Base-by-base conservation (phyloP, 2,329 filamentous ascomycete species). In the Teratosphaeria gauchensis region DNA sequence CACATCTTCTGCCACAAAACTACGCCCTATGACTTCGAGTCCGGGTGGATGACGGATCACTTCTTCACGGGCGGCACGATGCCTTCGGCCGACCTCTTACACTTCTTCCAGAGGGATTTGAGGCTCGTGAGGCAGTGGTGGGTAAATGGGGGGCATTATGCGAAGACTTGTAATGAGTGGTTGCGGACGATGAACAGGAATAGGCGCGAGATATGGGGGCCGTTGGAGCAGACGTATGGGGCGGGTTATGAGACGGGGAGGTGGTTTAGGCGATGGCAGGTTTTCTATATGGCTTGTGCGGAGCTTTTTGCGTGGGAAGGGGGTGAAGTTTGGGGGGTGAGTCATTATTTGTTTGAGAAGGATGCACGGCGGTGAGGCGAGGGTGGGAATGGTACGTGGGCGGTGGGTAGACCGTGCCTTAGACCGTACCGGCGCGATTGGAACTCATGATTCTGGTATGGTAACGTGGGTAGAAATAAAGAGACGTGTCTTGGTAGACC, bases 21-120 rank as follows among this genome's bases (percentile, higher is more conserved):
- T 11, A 85, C 82, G 14, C 84, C 86, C 0, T 89, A 89, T 67
- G 84, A 88, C 68, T 89, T 84, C 63, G 85, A 88, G 61, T 80
- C 81, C 54, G 86, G 86, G 35, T 89, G 86, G 86, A 89, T 89
- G 86, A 86, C 84, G 55, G 82, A 81, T 61, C 79, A 88, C 67
- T 89, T 89, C 76, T 89, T 89, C 73, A 86, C 84, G 0, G 86
- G 86, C 12, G 86, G 86, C 1, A 88, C 84, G 6, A 89, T 89
- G 86, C 84, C 83, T 3, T 84, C 79, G 51, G 80, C 84, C 0
- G 86, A 89, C 69, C 71, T 89, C 57, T 71, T 89, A 60, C 75
- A 85, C 48, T 88, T 81, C 68, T 89, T 88, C 68, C 85, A 89
- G 71, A 74, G 77, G 28, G 80, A 88, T 66, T 69, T 89, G 55